Conservation (phyloP, 225 moss, liverwort and hornwort genomes). For the Polytrichum commune region DNA sequence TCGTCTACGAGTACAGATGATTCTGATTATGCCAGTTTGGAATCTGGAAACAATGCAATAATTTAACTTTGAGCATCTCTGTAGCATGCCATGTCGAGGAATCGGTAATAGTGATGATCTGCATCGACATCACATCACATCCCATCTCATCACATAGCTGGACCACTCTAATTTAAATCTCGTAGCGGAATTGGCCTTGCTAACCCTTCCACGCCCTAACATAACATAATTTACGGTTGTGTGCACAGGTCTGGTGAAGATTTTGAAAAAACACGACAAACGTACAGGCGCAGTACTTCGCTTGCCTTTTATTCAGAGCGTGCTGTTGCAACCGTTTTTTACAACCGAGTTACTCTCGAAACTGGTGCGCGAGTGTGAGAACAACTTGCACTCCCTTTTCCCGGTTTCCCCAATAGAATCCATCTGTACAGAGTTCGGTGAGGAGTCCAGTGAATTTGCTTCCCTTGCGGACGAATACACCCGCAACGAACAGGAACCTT, state of each 20-base stretch:
- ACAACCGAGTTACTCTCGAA: constrained; percentile 65
- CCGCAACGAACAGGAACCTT: constrained; percentile 15
- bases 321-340: constrained; percentile 63
- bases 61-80: too few relatives aligned
- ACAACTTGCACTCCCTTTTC: constrained; percentile 57
- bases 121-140: neutral
- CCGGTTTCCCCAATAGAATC: constrained; percentile 45
- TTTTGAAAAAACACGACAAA: constrained; percentile 72
- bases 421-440: constrained; percentile 36
- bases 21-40: too few relatives aligned
- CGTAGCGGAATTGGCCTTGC: constrained; percentile 3
- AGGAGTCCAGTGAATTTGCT: constrained; percentile 24
- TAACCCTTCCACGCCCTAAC: too few relatives aligned
- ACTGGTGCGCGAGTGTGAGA: constrained; percentile 67
- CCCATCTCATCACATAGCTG: neutral
- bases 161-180: neutral
- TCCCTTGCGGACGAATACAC: constrained; percentile 9
- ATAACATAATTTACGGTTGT: neutral
- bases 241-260: constrained; percentile 56
- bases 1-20: too few relatives aligned
- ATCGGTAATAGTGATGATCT: neutral
- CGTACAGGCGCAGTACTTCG: constrained; percentile 55
- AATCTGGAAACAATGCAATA: too few relatives aligned
- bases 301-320: constrained; percentile 59
- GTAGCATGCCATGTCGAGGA: too few relatives aligned